Percentiles rank a stretch among this genome's conserved stretches.
Conservation (phyloP, 352 stramenopile genomes). For the Globisporangium polare region DNA sequence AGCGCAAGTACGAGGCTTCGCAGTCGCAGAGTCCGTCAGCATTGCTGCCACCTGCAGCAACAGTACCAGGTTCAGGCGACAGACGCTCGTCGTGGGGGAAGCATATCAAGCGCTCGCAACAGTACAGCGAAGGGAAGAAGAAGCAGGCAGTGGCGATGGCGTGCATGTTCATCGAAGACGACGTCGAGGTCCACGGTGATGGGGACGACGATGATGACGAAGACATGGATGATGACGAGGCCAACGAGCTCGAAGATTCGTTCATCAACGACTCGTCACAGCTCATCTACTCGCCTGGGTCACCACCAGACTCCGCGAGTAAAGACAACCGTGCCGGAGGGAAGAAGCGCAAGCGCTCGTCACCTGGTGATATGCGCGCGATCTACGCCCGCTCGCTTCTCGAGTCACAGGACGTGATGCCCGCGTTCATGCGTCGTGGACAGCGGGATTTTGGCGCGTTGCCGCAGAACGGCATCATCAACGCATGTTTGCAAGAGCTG, state of each 20-base stretch:
- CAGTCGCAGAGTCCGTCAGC: conserved; percentile 18
- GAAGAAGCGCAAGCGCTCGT: conserved; percentile 25
- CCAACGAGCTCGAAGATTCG: conserved; percentile 47
- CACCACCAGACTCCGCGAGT: conserved; percentile 5
- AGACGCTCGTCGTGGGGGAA: conserved; percentile 55
- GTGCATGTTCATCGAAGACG: conserved; percentile 62
- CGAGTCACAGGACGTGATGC: conserved; percentile 42
- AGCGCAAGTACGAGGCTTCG: conserved; percentile 64
- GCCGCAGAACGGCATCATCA: conserved; percentile 57
- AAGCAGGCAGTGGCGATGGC: conserved; percentile 24
- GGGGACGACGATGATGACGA: conserved; percentile 48
- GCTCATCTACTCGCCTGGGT: conserved; percentile 56
- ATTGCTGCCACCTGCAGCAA: neutral
- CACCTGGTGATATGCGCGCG: conserved; percentile 57
- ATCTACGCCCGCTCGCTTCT: conserved; percentile 71
- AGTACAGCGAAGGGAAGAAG: conserved; percentile 27
- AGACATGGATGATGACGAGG: conserved; percentile 34
- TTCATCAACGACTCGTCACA: conserved; percentile 86
- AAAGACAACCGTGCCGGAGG: neutral
- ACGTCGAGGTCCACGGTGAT: conserved; percentile 46
- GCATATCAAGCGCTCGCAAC: conserved; percentile 47
- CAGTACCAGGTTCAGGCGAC: neutral
- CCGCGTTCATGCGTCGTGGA: conserved; percentile 32
- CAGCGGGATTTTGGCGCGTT: conserved; percentile 31
- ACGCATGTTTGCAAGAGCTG: conserved; percentile 53